Evolutionary conservation across 2,329 filamentous ascomycete genomes (phyloP).

Genomic region (Talaromyces rugulosus): DNA sequence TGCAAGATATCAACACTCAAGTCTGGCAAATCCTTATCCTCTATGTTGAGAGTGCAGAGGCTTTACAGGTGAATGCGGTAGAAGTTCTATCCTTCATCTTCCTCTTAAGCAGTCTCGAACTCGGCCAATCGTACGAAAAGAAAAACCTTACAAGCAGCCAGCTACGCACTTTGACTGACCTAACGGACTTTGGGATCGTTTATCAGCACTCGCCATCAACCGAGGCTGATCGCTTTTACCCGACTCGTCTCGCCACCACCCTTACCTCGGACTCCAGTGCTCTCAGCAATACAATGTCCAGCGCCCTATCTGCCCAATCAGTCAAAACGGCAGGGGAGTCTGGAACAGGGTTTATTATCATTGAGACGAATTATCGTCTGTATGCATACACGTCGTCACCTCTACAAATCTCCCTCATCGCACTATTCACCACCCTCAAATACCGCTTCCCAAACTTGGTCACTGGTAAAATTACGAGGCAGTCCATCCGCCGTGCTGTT

Average conservation of each 20-base stretch:
- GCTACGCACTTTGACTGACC: conserved; percentile 80
- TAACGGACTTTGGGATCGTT: conserved; percentile 89
- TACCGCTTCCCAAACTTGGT: conserved; percentile 94
- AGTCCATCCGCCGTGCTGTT: conserved; percentile 83
- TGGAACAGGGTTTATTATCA: conserved; percentile 73
- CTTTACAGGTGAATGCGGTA: conserved; percentile 74
- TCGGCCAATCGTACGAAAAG: conserved; percentile 87
- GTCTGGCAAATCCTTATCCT: conserved; percentile 94
- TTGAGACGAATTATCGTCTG: conserved; percentile 96
- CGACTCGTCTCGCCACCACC: conserved; percentile 88
- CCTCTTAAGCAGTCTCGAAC: conserved; percentile 85
- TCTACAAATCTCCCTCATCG: conserved; percentile 88
- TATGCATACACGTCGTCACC: conserved; percentile 96
- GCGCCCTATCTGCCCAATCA: conserved; percentile 49
- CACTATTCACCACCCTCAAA: conserved; percentile 80
- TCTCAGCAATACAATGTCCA: conserved; percentile 67
- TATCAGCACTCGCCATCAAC: conserved; percentile 52
- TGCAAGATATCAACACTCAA: conserved; percentile 94
- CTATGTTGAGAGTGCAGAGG: conserved; percentile 80
- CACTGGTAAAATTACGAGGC: conserved; percentile 82
- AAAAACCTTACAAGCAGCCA: conserved; percentile 76
- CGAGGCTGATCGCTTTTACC: conserved; percentile 63
- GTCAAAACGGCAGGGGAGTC: conserved; percentile 27
- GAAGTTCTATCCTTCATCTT: conserved; percentile 97
- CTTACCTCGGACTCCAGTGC: conserved; percentile 73